Evolutionary conservation across 306 rosid genomes (phyloP).

Genomic region (Trifolium repens): DNA sequence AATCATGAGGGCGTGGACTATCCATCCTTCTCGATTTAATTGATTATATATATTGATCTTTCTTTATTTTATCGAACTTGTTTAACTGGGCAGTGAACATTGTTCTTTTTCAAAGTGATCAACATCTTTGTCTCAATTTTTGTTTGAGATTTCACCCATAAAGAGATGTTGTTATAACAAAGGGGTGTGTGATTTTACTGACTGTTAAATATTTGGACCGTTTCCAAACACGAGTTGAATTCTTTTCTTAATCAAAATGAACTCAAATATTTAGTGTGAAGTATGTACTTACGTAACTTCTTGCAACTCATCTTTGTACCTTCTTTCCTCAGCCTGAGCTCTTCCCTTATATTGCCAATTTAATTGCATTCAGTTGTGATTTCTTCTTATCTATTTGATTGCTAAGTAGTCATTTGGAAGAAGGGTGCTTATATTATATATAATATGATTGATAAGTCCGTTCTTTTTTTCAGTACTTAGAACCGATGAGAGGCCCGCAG

Average conservation of each 20-base stretch:
- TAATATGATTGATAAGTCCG: slow-evolving; percentile 13
- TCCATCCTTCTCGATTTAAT: slow-evolving; percentile 22
- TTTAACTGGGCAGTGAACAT: background rate
- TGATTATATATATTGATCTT: background rate
- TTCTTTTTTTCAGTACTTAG: slow-evolving; percentile 51
- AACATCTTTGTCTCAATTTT: background rate
- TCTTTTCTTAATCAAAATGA: slow-evolving; percentile 12
- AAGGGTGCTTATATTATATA: slow-evolving; percentile 22
- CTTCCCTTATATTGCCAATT: slow-evolving; percentile 15
- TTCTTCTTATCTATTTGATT: slow-evolving; percentile 9
- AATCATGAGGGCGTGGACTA: slow-evolving; percentile 1
- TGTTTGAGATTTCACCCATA: slow-evolving; percentile 25
- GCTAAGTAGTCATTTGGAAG: background rate
- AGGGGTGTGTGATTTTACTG: slow-evolving; percentile 4
- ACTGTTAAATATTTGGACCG: slow-evolving; percentile 9
- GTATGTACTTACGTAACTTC: background rate
- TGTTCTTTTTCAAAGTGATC: slow-evolving; percentile 19
- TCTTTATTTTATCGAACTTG: background rate
- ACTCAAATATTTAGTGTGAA: background rate
- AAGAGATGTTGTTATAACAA: background rate
- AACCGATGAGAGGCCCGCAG: slow-evolving; percentile 52
- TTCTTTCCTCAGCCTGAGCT: slow-evolving; percentile 1
- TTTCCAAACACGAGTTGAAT: background rate
- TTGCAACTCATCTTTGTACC: slow-evolving; percentile 6
- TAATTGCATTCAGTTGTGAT: slow-evolving; percentile 12